Base-by-base conservation (phyloP, 73 alveolate species). In the Paramecium pentaurelia region DNA sequence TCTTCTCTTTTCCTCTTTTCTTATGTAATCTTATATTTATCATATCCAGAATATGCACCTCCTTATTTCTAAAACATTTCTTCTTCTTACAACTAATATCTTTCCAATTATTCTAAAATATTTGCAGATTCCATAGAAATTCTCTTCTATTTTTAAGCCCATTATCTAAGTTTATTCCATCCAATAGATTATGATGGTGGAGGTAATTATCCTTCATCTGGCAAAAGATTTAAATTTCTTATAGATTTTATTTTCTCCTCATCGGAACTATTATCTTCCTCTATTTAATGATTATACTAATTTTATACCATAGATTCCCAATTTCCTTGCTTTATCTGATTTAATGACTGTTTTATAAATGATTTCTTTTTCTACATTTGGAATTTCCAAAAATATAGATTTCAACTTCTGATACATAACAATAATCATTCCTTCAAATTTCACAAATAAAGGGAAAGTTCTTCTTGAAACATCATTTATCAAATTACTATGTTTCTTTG, bases 341-440 rank as follows among this genome's bases (percentile, higher is more conserved):
- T 73, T 73, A 4, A 73, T 20, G 8, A 73, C 87, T 12, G 87
- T 73, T 73, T 73, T 73, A 73, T 37, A 73, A 9, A 73, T 40
- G 6, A 73, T 40, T 36, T 73, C 87, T 37, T 34, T 73, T 73
- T 73, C 87, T 25, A 73, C 60, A 14, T 34, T 73, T 73, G 20
- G 47, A 10, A 73, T 73, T 40, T 73, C 58, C 9, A 44, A 27
- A 37, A 73, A 73, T 5, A 37, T 2, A 3, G 77, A 25, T 47
- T 20, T 42, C 20, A 80, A 36, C 8, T 45, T 80, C 49, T 34
- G 22, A 80, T 32, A 80, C 73, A 80, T 80, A 4, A 80, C 34
- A n/a, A 25, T 14, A 51, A 80, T 80, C 28, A 80, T 40, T 27
- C 91, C 91, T 47, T 80, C 91, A 80, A 80, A 80, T 32, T 80